phyloP scores from a whole-genome alignment of 2,329 filamentous ascomycete species.

The Fusarium haematococcum region DNA sequence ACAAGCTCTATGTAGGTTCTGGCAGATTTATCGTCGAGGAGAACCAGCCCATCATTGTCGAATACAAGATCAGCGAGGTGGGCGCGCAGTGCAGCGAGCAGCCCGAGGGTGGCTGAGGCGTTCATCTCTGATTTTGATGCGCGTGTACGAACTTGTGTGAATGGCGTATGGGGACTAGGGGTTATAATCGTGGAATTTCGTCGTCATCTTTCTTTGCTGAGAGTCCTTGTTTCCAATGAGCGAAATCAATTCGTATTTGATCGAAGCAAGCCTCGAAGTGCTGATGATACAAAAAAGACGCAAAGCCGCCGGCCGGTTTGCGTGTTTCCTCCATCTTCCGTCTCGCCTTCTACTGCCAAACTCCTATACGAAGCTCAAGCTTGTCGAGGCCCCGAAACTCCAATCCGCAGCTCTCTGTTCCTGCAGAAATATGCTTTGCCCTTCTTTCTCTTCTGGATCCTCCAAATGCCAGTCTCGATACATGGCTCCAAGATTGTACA shows the following conservation, averaged over 20 bases:
- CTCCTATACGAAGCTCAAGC: conserved; percentile 20
- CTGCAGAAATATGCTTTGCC: conserved; percentile 36
- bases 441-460: conserved; percentile 8
- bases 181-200: background rate
- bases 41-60: conserved; percentile 50
- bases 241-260: conserved; percentile 38
- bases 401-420: conserved; percentile 37
- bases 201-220: conserved; percentile 1
- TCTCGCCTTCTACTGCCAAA: conserved; percentile 22
- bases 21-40: conserved; percentile 55
- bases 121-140: background rate
- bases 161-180: background rate
- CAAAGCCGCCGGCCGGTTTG: conserved; percentile 16
- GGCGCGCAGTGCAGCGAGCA: conserved; percentile 39
- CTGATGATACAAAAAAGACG: conserved; percentile 26
- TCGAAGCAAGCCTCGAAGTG: conserved; percentile 25
- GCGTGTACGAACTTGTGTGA: background rate
- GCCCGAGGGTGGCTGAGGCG: conserved; percentile 6
- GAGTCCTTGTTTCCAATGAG: conserved; percentile 23
- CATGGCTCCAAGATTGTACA: conserved; percentile 37
- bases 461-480: conserved; percentile 26
- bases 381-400: conserved; percentile 37
- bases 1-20: conserved; percentile 56
- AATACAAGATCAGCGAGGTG: conserved; percentile 59
- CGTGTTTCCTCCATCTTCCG: conserved; percentile 17